phyloP scores from a whole-genome alignment of 2,329 filamentous ascomycete genomes.

The Hypoxylon sp. region DNA sequence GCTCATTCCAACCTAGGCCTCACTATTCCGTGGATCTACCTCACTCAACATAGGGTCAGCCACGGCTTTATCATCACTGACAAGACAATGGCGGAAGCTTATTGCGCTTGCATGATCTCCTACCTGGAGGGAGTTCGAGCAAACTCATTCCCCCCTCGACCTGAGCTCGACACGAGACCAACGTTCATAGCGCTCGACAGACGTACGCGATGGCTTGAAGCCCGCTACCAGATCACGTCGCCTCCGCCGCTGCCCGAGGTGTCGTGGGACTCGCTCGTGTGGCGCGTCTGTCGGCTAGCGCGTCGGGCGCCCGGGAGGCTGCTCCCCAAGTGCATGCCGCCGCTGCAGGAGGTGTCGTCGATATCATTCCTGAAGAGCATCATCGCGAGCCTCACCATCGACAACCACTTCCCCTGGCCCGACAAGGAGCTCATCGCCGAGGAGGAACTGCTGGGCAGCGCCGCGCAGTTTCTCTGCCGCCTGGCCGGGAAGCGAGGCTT shows the following conservation, averaged over 20 bases:
- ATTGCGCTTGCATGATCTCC: conserved; percentile 38
- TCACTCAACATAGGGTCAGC: background rate
- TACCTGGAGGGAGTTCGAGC: conserved; percentile 39
- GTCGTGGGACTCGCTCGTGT: conserved; percentile 41
- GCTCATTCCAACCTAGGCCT: too few relatives aligned
- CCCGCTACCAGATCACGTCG: conserved; percentile 21
- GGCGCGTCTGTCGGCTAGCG: conserved; percentile 35
- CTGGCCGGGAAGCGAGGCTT: conserved; percentile 29
- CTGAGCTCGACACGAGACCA: background rate
- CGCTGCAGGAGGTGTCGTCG: conserved; percentile 21
- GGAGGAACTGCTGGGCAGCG: conserved; percentile 16
- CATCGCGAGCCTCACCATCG: conserved; percentile 7
- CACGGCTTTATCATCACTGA: background rate
- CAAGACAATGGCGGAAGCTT: conserved; percentile 31
- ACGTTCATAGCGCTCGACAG: conserved; percentile 35
- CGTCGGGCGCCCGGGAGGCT: background rate
- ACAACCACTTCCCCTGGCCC: conserved; percentile 19
- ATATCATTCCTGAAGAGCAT: conserved; percentile 26
- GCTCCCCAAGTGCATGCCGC: conserved; percentile 5
- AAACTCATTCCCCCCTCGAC: conserved; percentile 2
- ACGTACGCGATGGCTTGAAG: conserved; percentile 37
- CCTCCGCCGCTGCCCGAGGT: conserved; percentile 39
- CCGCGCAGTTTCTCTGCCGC: conserved; percentile 38
- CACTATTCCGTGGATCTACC: too few relatives aligned
- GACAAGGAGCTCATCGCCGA: conserved; percentile 17